Base-by-base conservation (phyloP, 371 early-diverging fungal genomes). In the Parasitella parasitica region DNA sequence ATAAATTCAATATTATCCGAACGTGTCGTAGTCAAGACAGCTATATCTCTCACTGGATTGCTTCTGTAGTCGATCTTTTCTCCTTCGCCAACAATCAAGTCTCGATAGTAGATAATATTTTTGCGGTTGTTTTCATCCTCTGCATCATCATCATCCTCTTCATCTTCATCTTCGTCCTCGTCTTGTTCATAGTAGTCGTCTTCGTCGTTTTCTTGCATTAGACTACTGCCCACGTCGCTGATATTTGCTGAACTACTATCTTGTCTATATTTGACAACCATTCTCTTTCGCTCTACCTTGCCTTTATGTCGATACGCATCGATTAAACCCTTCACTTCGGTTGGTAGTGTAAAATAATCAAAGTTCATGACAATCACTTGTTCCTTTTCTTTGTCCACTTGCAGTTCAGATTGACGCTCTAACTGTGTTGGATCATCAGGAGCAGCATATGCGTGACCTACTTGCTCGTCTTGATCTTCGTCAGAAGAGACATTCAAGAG, bases 291-390 rank as follows among this genome's bases (percentile, higher is more conserved):
- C 41, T 54, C 57, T 15, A 32, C 64, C 26, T 39, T 72, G 20
- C 69, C 62, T 38, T 50, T 48, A 18, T 48, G 18, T 7, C 52
- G 63, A 59, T 66, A 61, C 53, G 55, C 28, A n/a, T 69, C 67
- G 20, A 76, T 54, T 12, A 74, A 38, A 0, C 27, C 39, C 20
- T 67, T 61, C 1, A 74, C 64, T 34, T 73, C 74, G 22, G 35
- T 57, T 0, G 79, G 75, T 20, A 79, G 32, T 7, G 67, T 55
- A 24, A 64, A 60, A 59, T 72, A 73, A 54, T 79, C 79, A 43
- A 79, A 70, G 3, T 46, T 46, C 49, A 65, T 26, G 9, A 70
- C 51, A 0, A 41, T 43, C 2, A 54, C 34, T 41, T 36, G 13
- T 36, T 48, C 35, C 13, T 46, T 46, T 13, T 61, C 57, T 30